Conservation (phyloP, 2,329 filamentous ascomycete species). For the Penicillium sp. region DNA sequence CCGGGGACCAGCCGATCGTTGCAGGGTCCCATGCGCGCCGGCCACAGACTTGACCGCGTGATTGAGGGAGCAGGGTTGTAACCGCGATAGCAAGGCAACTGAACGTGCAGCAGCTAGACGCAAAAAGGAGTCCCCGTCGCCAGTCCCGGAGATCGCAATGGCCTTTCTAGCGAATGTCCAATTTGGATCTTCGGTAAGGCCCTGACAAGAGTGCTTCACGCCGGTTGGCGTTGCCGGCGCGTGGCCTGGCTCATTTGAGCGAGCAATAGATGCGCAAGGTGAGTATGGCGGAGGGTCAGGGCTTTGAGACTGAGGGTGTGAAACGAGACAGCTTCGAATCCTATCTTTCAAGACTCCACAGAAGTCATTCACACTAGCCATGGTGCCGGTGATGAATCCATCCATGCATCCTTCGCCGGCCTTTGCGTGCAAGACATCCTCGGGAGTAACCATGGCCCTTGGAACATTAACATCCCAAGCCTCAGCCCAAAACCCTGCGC, state of each 20-base stretch:
- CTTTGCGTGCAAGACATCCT: neutral
- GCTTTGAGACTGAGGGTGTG: neutral
- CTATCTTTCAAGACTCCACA: slow-evolving; percentile 4
- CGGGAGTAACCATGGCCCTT: neutral
- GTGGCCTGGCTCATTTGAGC: neutral
- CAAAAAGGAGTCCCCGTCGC: slow-evolving; percentile 87
- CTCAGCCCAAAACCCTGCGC: slow-evolving; percentile 89
- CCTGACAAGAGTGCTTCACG: slow-evolving; percentile 1
- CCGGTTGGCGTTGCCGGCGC: neutral
- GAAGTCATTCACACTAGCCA: neutral
- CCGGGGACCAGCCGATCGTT: slow-evolving; percentile 70
- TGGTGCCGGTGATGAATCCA: no score
- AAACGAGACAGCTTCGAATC: slow-evolving; percentile 21
- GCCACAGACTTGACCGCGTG: slow-evolving; percentile 65
- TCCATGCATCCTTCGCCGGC: neutral
- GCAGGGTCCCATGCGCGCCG: slow-evolving; percentile 71
- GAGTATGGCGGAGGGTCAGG: slow-evolving; percentile 2
- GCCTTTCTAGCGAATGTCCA: slow-evolving; percentile 30
- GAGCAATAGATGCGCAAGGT: slow-evolving; percentile 2
- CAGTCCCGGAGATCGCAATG: slow-evolving; percentile 72
- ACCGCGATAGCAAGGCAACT: slow-evolving; percentile 71
- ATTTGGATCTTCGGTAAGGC: neutral
- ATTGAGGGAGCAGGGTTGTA: slow-evolving; percentile 49
- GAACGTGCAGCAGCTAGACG: slow-evolving; percentile 71
- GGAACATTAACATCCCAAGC: slow-evolving; percentile 61